A percentile compares a stretch with the other conserved stretches of the same genome.
phyloP scores from a whole-genome alignment of 164 flowering plant species.

The Magnolia officinalis region DNA sequence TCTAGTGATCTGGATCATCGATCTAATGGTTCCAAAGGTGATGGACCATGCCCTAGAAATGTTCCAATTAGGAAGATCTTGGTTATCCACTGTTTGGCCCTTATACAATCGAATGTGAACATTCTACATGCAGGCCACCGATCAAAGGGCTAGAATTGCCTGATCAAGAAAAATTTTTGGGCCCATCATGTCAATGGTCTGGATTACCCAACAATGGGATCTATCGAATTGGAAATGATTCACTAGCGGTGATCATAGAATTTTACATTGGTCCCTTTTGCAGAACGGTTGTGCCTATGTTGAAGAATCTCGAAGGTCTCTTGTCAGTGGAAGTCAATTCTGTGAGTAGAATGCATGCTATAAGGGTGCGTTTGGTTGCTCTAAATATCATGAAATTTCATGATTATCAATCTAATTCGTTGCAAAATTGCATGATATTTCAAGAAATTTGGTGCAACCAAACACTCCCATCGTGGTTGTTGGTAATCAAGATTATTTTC shows the following conservation, averaged over 20 bases:
- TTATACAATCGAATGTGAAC: background rate
- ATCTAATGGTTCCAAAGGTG: background rate
- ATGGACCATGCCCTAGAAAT: background rate
- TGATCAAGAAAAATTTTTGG: too few species aligned
- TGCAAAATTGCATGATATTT: too few species aligned
- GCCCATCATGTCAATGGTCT: background rate
- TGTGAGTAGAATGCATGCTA: conserved; percentile 34
- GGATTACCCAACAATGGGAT: background rate
- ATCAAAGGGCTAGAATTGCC: too few species aligned
- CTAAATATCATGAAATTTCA: too few species aligned
- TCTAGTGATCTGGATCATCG: background rate
- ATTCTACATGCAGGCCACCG: background rate
- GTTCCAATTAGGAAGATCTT: background rate
- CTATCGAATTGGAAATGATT: background rate
- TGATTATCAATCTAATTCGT: too few species aligned
- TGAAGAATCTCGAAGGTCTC: conserved; percentile 75
- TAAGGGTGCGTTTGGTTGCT: too few species aligned
- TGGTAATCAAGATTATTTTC: too few species aligned
- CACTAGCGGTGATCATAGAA: background rate
- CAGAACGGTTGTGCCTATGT: conserved; percentile 63
- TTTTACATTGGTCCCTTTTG: conserved; percentile 15
- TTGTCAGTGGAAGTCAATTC: conserved; percentile 41
- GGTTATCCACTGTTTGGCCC: too few species aligned
- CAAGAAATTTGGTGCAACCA: too few species aligned
- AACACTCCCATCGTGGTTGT: too few species aligned